Percentiles rank a stretch among this genome's conserved stretches.
Conservation (phyloP, 2,329 filamentous ascomycete species). For the Penicillium crustosum region DNA sequence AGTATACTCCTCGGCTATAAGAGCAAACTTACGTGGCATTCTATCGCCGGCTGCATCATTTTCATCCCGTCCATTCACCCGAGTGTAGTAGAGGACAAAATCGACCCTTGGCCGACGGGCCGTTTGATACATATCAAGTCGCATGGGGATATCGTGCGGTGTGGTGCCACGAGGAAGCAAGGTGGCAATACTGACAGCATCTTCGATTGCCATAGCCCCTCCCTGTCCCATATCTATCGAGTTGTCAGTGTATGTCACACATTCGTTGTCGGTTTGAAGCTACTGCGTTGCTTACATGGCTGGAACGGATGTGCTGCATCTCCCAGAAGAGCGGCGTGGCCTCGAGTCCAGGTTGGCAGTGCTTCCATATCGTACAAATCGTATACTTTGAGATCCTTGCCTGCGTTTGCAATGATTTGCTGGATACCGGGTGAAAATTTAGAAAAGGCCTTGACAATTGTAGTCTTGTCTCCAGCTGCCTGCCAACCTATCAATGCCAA, state of each 20-base stretch:
- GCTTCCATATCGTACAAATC: constrained; percentile 61
- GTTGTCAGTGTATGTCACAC: not conserved
- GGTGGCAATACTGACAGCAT: constrained; percentile 30
- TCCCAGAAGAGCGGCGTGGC: constrained; percentile 57
- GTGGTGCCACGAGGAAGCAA: constrained; percentile 24
- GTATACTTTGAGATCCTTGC: constrained; percentile 55
- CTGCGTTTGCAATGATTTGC: constrained; percentile 34
- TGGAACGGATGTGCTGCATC: constrained; percentile 69
- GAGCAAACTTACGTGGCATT: constrained; percentile 18
- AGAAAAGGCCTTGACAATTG: constrained; percentile 18
- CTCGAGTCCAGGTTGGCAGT: constrained; percentile 56
- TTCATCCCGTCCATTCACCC: constrained; percentile 26
- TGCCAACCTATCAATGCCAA: constrained; percentile 19
- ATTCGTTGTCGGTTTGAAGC: not conserved
- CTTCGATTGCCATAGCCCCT: constrained; percentile 36
- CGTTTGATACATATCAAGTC: constrained; percentile 23
- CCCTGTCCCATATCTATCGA: constrained; percentile 32
- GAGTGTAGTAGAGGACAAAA: constrained; percentile 19
- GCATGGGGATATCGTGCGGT: constrained; percentile 15
- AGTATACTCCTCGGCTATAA: not conserved
- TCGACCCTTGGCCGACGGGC: constrained; percentile 25
- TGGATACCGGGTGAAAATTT: constrained; percentile 19
- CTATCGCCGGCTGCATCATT: constrained; percentile 14
- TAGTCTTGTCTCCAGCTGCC: constrained; percentile 18
- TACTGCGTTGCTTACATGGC: constrained; percentile 38